Conservation (phyloP, 352 stramenopile genomes). For the Phytophthora tentaculata region DNA sequence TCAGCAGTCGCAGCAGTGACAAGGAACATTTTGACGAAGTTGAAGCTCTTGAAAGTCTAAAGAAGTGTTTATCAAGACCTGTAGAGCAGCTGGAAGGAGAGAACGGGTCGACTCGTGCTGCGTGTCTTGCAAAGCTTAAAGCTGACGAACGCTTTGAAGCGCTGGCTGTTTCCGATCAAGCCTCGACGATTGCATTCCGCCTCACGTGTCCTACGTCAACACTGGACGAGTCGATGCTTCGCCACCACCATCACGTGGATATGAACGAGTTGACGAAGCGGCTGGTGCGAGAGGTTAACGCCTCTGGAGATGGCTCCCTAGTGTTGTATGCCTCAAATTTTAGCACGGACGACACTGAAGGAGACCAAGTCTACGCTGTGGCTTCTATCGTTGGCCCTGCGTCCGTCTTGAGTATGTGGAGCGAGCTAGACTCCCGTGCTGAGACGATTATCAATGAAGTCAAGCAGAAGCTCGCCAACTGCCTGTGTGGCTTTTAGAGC, state of each 20-base stretch:
- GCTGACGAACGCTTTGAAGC: constrained; percentile 52
- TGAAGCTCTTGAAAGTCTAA: constrained; percentile 35
- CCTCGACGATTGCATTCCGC: constrained; percentile 45
- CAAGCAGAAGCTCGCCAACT: constrained; percentile 60
- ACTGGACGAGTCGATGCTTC: constrained; percentile 68
- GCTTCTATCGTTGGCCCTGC: constrained; percentile 48
- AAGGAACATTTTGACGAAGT: constrained; percentile 40
- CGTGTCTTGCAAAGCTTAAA: constrained; percentile 41
- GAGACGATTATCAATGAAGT: constrained; percentile 58
- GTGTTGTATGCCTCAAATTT: constrained; percentile 37
- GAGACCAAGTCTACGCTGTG: constrained; percentile 43
- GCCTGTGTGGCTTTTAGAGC: constrained; percentile 69
- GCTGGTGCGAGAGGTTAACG: constrained; percentile 69
- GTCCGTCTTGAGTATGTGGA: constrained; percentile 66
- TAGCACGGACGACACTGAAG: constrained; percentile 6
- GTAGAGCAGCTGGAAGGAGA: constrained; percentile 14
- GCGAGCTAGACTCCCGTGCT: constrained; percentile 47
- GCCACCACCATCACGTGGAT: constrained; percentile 76
- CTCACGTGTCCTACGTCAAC: constrained; percentile 55
- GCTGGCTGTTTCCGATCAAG: constrained; percentile 7
- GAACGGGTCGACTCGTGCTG: constrained; percentile 2
- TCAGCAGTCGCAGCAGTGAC: constrained; percentile 13
- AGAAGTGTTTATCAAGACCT: constrained; percentile 31
- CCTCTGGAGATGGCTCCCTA: constrained; percentile 51
- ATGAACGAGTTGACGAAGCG: constrained; percentile 70